Evolutionary conservation across 2,329 filamentous ascomycete species (phyloP).

Genomic region (Scedosporium minutisporum): DNA sequence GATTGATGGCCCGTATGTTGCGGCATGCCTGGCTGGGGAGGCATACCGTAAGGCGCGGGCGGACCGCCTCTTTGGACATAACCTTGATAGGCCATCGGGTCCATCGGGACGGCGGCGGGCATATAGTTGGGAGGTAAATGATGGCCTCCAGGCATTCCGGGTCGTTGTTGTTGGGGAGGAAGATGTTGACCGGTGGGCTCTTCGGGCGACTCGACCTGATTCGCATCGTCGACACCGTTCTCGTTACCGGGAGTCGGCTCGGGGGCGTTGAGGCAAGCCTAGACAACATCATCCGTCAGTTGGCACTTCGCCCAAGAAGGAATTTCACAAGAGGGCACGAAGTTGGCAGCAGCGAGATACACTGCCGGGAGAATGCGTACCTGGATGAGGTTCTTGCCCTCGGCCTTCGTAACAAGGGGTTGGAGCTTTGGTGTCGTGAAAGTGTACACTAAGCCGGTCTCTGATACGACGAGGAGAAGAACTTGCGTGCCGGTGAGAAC

Average conservation of each 20-base stretch:
- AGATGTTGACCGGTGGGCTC: constrained; percentile 72
- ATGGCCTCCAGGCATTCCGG: constrained; percentile 55
- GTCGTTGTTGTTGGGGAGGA: constrained; percentile 48
- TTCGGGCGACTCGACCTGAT: constrained; percentile 82
- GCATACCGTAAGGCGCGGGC: constrained; percentile 64
- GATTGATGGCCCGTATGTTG: constrained; percentile 76
- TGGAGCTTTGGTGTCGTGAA: constrained; percentile 98
- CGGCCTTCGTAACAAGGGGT: constrained; percentile 93
- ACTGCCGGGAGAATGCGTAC: constrained; percentile 41
- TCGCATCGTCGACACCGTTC: constrained; percentile 67
- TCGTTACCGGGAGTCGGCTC: constrained; percentile 76
- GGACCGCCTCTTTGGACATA: constrained; percentile 69
- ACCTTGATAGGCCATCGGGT: constrained; percentile 71
- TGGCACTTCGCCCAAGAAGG: not conserved
- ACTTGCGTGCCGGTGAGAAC: constrained; percentile 98
- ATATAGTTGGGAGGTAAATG: constrained; percentile 57
- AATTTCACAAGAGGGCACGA: constrained; percentile 6
- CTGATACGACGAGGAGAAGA: constrained; percentile 87
- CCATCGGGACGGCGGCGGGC: constrained; percentile 56
- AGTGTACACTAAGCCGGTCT: constrained; percentile 94
- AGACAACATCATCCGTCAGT: not conserved
- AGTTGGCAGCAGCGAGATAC: constrained; percentile 6
- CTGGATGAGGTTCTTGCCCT: constrained; percentile 99
- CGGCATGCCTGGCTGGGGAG: constrained; percentile 66
- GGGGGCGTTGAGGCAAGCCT: constrained; percentile 95